Percentiles rank a stretch among this genome's conserved stretches.
Conservation (phyloP, 352 stramenopile species). For the Pythium aquatile region DNA sequence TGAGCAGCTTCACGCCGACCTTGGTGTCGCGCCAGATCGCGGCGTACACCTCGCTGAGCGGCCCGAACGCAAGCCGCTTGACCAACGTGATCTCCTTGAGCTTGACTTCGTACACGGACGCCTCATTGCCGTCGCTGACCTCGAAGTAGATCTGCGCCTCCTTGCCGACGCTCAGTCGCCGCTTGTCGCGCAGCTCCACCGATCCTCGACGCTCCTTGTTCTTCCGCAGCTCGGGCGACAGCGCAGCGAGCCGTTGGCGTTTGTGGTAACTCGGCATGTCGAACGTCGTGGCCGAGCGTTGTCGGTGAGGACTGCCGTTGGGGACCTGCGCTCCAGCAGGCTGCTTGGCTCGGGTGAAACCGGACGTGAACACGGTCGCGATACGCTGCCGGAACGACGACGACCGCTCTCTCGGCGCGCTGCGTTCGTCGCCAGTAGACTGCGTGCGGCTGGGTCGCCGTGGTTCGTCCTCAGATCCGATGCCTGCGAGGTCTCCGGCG, state of each 20-base stretch:
- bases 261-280: constrained; percentile 56
- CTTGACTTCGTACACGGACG: constrained; percentile 78
- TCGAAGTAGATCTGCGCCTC: constrained; percentile 65
- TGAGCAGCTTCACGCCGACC: constrained; percentile 75
- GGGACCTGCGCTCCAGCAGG: constrained; percentile 7
- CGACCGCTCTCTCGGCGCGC: background rate
- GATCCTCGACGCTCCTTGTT: constrained; percentile 62
- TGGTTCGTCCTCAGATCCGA: background rate
- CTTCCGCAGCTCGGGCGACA: constrained; percentile 52
- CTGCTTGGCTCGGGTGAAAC: constrained; percentile 14
- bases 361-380: constrained; percentile 12
- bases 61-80: constrained; percentile 67
- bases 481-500: background rate
- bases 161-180: constrained; percentile 56
- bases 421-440: background rate
- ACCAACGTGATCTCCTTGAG: constrained; percentile 72
- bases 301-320: background rate
- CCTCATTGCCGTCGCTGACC: constrained; percentile 61
- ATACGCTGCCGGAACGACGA: constrained; percentile 23
- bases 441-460: constrained; percentile 11
- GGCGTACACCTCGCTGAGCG: constrained; percentile 73
- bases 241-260: constrained; percentile 48
- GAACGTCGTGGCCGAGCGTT: constrained; percentile 45
- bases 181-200: constrained; percentile 52
- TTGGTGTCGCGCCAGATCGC: constrained; percentile 75